Conservation (phyloP, 306 rosid genomes). For the Cyamopsis tetragonoloba region DNA sequence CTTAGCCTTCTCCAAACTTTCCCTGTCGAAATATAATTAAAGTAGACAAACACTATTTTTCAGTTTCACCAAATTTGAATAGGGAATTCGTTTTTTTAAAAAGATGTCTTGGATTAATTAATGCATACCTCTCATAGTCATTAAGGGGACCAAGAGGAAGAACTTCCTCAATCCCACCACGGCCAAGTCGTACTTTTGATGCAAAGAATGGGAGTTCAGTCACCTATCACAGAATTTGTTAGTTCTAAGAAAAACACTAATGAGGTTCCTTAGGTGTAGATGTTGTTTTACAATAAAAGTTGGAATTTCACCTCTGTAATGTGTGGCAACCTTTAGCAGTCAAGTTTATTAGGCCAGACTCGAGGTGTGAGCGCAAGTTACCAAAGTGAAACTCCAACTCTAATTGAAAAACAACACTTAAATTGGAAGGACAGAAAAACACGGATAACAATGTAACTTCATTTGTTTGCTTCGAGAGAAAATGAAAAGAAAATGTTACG, state of each 20-base stretch:
- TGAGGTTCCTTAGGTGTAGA: no score
- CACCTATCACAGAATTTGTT: conserved; percentile 41
- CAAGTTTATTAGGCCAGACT: no score
- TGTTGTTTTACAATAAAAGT: no score
- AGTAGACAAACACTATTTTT: not conserved
- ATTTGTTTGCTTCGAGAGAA: no score
- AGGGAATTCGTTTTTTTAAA: not conserved
- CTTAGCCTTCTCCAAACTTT: conserved; percentile 77
- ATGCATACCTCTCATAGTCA: conserved; percentile 70
- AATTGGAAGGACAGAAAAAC: no score
- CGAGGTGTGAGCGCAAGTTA: no score
- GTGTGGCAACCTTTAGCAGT: no score
- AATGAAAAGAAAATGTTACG: no score
- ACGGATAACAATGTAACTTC: no score
- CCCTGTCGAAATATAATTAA: conserved; percentile 41
- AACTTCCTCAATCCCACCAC: conserved; percentile 70
- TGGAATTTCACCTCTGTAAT: no score
- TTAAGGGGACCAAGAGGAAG: conserved; percentile 76
- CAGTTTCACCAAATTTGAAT: not conserved
- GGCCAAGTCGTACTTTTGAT: conserved; percentile 76
- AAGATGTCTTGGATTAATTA: not conserved
- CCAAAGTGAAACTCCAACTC: no score
- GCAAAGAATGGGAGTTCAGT: conserved; percentile 93
- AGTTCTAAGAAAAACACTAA: not conserved
- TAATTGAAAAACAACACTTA: no score